A percentile compares a stretch with the other conserved stretches of the same genome.
Evolutionary conservation across 2,329 filamentous ascomycete genomes (phyloP).

Genomic region (Chaetomium olivaceum): DNA sequence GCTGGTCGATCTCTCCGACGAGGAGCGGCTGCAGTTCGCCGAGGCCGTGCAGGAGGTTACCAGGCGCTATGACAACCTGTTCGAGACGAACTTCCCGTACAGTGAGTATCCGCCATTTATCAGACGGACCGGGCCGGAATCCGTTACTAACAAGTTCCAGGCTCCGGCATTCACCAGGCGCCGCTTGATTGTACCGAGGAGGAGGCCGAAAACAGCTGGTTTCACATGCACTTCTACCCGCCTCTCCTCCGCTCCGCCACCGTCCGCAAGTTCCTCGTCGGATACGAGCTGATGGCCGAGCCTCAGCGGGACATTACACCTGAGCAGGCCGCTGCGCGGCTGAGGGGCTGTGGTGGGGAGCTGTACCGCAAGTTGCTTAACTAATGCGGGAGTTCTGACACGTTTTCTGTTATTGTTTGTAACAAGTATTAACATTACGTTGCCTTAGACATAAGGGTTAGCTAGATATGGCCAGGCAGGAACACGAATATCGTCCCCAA

Average conservation of each 20-base stretch:
- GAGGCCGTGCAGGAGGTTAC: constrained; percentile 87
- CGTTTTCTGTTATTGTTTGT: background rate
- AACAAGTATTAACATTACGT: constrained; percentile 19
- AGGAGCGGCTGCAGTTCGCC: constrained; percentile 73
- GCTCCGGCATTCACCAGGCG: constrained; percentile 94
- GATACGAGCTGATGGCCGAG: constrained; percentile 94
- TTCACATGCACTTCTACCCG: constrained; percentile 98
- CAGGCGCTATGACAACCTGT: constrained; percentile 91
- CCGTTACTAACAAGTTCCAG: constrained; percentile 42
- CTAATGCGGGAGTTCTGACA: constrained; percentile 8
- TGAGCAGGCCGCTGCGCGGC: constrained; percentile 81
- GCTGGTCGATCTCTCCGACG: constrained; percentile 74
- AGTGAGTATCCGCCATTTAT: constrained; percentile 55
- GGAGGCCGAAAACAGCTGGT: constrained; percentile 83
- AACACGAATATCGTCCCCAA: background rate
- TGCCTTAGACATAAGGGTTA: constrained; percentile 1
- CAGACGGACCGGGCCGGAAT: background rate
- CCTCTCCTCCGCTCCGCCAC: constrained; percentile 89
- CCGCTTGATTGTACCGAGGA: constrained; percentile 79
- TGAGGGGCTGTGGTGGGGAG: constrained; percentile 75
- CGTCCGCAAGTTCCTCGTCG: constrained; percentile 93
- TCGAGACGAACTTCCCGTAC: constrained; percentile 95
- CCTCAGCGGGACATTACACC: constrained; percentile 98
- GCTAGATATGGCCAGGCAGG: background rate
- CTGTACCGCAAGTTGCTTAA: constrained; percentile 72